phyloP scores from a whole-genome alignment of 768 basidiomycete genomes.

The Boletus reticuloceps region DNA sequence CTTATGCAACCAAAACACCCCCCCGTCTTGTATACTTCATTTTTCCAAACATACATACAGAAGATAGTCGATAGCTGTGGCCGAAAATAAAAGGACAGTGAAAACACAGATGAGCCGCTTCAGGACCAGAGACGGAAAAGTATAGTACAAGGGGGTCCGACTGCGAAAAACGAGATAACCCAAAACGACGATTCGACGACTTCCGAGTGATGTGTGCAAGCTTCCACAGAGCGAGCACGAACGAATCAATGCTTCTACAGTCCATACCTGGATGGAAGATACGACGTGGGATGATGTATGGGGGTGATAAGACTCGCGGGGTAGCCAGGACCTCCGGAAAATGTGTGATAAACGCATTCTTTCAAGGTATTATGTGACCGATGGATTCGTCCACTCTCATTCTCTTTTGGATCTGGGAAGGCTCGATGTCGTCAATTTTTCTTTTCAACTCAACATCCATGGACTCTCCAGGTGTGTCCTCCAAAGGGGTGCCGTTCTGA shows the following conservation, averaged over 20 bases:
- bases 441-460: slow-evolving; percentile 61
- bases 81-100: slow-evolving; percentile 10
- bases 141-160: slow-evolving; percentile 38
- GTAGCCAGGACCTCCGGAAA: slow-evolving; percentile 22
- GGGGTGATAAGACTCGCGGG: slow-evolving; percentile 22
- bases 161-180: slow-evolving; percentile 31
- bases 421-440: slow-evolving; percentile 52
- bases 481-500: slow-evolving; percentile 35
- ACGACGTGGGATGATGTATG: slow-evolving; percentile 13
- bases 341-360: slow-evolving; percentile 23
- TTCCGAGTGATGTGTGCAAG: slow-evolving; percentile 26
- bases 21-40: slow-evolving; percentile 12
- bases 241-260: slow-evolving; percentile 26
- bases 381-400: slow-evolving; percentile 61
- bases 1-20: neutral
- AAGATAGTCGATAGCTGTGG: slow-evolving; percentile 27
- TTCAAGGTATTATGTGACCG: slow-evolving; percentile 55
- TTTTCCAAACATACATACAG: slow-evolving; percentile 34
- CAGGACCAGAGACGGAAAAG: slow-evolving; percentile 20
- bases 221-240: slow-evolving; percentile 30
- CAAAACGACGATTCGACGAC: slow-evolving; percentile 31
- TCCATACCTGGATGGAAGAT: slow-evolving; percentile 30
- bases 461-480: slow-evolving; percentile 41
- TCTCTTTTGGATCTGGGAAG: slow-evolving; percentile 60
- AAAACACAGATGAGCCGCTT: slow-evolving; percentile 9